phyloP scores from a whole-genome alignment of 805 yeast genomes.

The Candida suzukii region DNA sequence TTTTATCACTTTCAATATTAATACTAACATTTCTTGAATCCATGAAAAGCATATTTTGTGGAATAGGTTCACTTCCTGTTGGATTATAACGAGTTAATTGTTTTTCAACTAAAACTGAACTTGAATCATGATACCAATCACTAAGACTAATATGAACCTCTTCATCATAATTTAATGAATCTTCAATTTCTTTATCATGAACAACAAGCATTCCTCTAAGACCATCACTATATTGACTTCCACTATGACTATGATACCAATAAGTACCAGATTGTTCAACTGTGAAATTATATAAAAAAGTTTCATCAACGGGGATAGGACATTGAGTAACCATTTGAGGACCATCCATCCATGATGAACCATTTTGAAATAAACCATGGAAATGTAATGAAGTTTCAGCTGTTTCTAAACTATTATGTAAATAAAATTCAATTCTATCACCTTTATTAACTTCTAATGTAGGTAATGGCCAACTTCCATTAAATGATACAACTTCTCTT shows the following conservation, averaged over 20 bases:
- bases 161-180: slow-evolving; percentile 56
- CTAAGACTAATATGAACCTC: slow-evolving; percentile 49
- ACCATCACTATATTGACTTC: slow-evolving; percentile 75
- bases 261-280: slow-evolving; percentile 70
- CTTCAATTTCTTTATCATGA: slow-evolving; percentile 39
- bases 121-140: slow-evolving; percentile 58
- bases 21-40: slow-evolving; percentile 55
- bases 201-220: slow-evolving; percentile 61
- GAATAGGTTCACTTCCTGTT: slow-evolving; percentile 81
- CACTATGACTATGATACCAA: slow-evolving; percentile 81
- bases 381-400: slow-evolving; percentile 61
- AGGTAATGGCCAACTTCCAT: slow-evolving; percentile 70
- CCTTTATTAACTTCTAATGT: slow-evolving; percentile 57
- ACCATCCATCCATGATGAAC: slow-evolving; percentile 64
- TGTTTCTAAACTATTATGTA: slow-evolving; percentile 54
- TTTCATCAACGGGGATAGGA: slow-evolving; percentile 65
- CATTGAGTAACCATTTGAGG: slow-evolving; percentile 77
- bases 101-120: slow-evolving; percentile 35
- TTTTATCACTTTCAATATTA: slow-evolving; percentile 48
- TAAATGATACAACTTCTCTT: slow-evolving; percentile 58
- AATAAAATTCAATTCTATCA: slow-evolving; percentile 51
- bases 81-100: slow-evolving; percentile 67
- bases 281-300: slow-evolving; percentile 63
- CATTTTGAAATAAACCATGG: slow-evolving; percentile 71
- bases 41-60: slow-evolving; percentile 58